Conservation (phyloP, 441 rosid genomes). For the Geranium incanum region DNA sequence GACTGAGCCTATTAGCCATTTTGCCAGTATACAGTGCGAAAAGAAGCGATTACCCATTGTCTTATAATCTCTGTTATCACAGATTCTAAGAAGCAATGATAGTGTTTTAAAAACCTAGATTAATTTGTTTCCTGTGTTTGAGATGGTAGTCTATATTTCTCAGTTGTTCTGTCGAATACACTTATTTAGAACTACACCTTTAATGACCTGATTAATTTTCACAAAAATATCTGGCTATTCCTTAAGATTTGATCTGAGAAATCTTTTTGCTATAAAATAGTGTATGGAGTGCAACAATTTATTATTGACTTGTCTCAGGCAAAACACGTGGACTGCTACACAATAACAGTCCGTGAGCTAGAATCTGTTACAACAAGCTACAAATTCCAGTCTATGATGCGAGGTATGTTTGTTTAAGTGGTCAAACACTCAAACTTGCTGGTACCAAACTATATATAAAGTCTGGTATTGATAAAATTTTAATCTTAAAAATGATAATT, state of each 20-base stretch:
- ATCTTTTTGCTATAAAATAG: neutral
- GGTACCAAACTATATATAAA: too few relatives aligned
- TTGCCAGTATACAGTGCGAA: neutral
- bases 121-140: neutral
- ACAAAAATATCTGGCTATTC: too few relatives aligned
- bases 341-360: conserved; percentile 66
- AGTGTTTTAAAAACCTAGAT: neutral
- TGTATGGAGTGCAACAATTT: too few relatives aligned
- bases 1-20: neutral
- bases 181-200: too few relatives aligned
- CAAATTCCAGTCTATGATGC: conserved; percentile 55
- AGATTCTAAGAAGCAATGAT: neutral
- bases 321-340: conserved; percentile 78
- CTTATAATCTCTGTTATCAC: neutral
- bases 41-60: neutral
- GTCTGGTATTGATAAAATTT: too few relatives aligned
- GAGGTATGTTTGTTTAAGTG: neutral
- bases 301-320: conserved; percentile 41
- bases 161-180: neutral
- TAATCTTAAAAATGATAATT: too few relatives aligned
- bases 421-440: too few relatives aligned
- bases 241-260: neutral
- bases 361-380: conserved; percentile 68
- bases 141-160: neutral
- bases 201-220: too few relatives aligned